Evolutionary conservation across 139 green algal species (phyloP).

Genomic region (Coelastrella sp.): DNA sequence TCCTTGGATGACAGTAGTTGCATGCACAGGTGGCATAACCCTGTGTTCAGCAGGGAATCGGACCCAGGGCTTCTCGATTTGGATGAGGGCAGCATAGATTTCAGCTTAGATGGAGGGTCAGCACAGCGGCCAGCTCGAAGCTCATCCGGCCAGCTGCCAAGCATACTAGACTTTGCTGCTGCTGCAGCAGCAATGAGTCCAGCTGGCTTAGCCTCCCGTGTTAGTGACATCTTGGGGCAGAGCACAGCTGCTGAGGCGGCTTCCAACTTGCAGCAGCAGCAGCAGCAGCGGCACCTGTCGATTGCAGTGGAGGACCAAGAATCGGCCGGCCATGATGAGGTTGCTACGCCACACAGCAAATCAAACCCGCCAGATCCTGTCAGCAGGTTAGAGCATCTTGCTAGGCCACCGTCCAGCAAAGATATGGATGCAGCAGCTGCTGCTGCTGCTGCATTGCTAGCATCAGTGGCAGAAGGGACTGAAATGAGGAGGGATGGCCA

Average conservation of each 20-base stretch:
- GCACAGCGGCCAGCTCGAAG: too few relatives aligned
- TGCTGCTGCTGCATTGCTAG: too few relatives aligned
- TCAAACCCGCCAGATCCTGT: neutral
- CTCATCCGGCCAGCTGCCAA: too few relatives aligned
- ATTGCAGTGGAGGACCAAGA: neutral
- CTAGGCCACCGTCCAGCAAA: neutral
- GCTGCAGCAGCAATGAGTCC: too few relatives aligned
- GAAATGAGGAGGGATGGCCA: too few relatives aligned
- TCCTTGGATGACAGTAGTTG: neutral
- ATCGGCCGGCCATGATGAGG: neutral
- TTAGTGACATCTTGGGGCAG: neutral
- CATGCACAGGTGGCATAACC: conserved; percentile 10
- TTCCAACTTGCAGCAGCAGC: neutral
- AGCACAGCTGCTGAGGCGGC: neutral
- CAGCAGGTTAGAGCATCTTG: neutral
- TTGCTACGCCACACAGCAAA: neutral
- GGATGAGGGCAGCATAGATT: neutral
- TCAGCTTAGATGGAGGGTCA: neutral
- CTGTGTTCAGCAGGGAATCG: neutral
- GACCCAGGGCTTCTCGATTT: neutral
- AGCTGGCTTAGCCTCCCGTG: too few relatives aligned
- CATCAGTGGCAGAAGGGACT: too few relatives aligned
- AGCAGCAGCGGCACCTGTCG: neutral
- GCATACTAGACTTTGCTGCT: too few relatives aligned
- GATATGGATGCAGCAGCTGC: neutral